Conservation (phyloP, 2,329 filamentous ascomycete species). For the Claviceps sp. region DNA sequence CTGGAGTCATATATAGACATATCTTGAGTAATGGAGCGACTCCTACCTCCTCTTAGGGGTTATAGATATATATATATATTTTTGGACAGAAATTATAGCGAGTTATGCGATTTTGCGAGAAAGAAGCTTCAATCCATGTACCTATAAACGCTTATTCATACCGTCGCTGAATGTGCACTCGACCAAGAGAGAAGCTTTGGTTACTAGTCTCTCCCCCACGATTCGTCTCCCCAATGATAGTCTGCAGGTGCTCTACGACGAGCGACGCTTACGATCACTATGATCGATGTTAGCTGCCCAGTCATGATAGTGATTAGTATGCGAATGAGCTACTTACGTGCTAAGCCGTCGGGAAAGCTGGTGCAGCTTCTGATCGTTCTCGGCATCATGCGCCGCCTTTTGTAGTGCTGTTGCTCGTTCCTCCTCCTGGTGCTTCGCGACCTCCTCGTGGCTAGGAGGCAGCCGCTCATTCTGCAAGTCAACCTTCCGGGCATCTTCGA, state of each 20-base stretch:
- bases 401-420: conserved; percentile 73
- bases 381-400: conserved; percentile 74
- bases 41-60: too few species aligned
- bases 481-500: conserved; percentile 93
- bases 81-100: too few species aligned
- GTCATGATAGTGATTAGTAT: too few species aligned
- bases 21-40: too few species aligned
- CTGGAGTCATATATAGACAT: too few species aligned
- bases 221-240: neutral
- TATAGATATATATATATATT: too few species aligned
- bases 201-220: neutral
- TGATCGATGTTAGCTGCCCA: neutral
- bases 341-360: conserved; percentile 82
- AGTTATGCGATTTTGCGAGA: too few species aligned
- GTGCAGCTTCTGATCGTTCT: conserved; percentile 80
- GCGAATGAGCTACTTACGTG: conserved; percentile 57
- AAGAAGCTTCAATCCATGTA: neutral
- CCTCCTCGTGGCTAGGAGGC: conserved; percentile 85
- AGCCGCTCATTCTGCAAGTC: conserved; percentile 93
- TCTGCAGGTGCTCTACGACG: conserved; percentile 1
- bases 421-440: conserved; percentile 67
- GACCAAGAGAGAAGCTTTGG: neutral
- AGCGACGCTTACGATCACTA: conserved; percentile 20
- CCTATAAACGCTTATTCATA: neutral
- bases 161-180: neutral